These are phyloP conservation scores for Phytopythium mirpurense DNA, from an alignment of 352 stramenopile species.

Conservation along the genomic window DNA sequence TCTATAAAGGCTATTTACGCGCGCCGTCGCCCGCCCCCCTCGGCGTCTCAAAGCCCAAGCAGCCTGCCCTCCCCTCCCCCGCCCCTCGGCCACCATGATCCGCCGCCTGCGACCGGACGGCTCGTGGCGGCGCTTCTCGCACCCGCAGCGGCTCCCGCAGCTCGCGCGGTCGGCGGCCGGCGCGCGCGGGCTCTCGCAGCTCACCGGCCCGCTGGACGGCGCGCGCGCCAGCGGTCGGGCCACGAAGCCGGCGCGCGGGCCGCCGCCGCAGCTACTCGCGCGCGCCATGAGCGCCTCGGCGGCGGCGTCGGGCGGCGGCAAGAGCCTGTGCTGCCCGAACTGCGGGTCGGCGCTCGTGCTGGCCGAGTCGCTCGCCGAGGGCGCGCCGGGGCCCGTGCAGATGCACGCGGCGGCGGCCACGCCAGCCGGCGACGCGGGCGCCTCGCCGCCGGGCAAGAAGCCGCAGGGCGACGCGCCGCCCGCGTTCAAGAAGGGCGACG, in stretches of 20 bases:
- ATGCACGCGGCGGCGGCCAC: constrained; percentile 10
- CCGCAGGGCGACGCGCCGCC: too few relatives aligned
- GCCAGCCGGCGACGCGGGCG: too few relatives aligned
- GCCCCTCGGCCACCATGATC: too few relatives aligned
- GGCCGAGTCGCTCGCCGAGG: constrained; percentile 24
- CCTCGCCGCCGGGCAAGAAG: too few relatives aligned
- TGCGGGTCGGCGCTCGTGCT: constrained; percentile 53
- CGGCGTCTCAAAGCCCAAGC: too few relatives aligned
- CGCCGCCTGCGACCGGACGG: constrained; percentile 4
- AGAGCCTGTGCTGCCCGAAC: constrained; percentile 53
- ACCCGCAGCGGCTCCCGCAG: neutral
- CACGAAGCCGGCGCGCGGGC: neutral
- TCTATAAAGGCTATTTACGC: too few relatives aligned
- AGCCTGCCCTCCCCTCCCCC: too few relatives aligned
- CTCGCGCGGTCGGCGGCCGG: neutral
- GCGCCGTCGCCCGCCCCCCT: too few relatives aligned
- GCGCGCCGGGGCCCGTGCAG: constrained; percentile 1
- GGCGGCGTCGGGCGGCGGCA: neutral
- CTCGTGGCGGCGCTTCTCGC: constrained; percentile 1
- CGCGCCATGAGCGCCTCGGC: neutral
- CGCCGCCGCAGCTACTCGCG: neutral
- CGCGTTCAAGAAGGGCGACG: constrained; percentile 69
- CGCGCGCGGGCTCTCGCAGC: constrained; percentile 1
- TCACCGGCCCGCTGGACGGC: neutral
- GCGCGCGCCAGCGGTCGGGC: neutral